Conservation (phyloP, 1,139 yeast genomes). For the Petasospora rhodanensis region DNA sequence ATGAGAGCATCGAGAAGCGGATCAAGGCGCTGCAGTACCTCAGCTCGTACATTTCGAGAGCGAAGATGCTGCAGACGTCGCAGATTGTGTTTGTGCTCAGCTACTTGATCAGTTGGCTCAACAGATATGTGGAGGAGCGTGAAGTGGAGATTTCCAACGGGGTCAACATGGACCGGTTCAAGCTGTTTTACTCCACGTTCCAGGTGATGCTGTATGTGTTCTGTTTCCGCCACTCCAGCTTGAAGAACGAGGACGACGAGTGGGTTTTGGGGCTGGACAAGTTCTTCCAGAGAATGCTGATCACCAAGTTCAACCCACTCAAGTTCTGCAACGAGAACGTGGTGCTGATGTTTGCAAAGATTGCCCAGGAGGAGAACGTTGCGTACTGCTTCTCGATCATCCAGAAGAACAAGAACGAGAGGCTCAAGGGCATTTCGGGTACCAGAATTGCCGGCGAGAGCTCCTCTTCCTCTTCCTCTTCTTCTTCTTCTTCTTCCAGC, state of each 20-base stretch:
- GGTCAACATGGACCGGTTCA: conserved; percentile 79
- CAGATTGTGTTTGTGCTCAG: conserved; percentile 78
- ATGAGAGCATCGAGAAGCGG: conserved; percentile 67
- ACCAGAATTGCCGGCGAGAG: too few species aligned
- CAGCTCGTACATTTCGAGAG: conserved; percentile 88
- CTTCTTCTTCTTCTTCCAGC: conserved; percentile 4
- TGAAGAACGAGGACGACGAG: conserved; percentile 38
- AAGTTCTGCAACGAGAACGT: conserved; percentile 93
- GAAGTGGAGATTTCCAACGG: conserved; percentile 70
- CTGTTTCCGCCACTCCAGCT: conserved; percentile 72
- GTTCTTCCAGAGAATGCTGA: conserved; percentile 80
- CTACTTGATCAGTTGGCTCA: conserved; percentile 78
- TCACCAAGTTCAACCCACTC: conserved; percentile 88
- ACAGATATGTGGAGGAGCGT: conserved; percentile 73
- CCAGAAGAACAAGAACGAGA: conserved; percentile 70
- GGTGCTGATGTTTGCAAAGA: conserved; percentile 87
- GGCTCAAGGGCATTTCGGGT: conserved; percentile 36
- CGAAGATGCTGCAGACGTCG: conserved; percentile 61
- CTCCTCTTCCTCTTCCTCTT: too few species aligned
- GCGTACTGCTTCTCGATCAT: conserved; percentile 92
- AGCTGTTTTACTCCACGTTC: conserved; percentile 85
- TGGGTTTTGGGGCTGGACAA: conserved; percentile 88
- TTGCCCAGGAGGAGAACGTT: conserved; percentile 84
- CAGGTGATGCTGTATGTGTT: conserved; percentile 89
- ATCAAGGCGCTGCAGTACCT: conserved; percentile 89